These are phyloP conservation scores for Inonotus obliquus DNA, from an alignment of 1,284 basidiomycete species.

Conservation along the genomic window DNA sequence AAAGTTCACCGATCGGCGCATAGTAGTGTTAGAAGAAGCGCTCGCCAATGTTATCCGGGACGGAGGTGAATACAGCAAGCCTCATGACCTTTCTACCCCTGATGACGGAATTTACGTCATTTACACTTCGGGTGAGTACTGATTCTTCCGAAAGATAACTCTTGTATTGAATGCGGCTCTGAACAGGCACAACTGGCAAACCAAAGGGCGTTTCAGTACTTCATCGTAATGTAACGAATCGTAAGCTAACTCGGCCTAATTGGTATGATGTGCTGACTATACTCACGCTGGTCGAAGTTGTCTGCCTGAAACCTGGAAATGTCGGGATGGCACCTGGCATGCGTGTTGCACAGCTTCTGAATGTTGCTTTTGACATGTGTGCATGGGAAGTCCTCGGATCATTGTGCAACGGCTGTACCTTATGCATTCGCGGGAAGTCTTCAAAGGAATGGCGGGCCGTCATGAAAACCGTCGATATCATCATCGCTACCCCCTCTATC, in stretches of 20 bases:
- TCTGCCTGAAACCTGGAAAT: constrained; percentile 50
- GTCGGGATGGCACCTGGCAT: constrained; percentile 49
- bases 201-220: constrained; percentile 57
- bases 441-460: constrained; percentile 52
- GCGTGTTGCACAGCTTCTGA: constrained; percentile 54
- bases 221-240: constrained; percentile 54
- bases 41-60: constrained; percentile 25
- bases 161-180: not conserved
- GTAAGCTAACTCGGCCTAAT: constrained; percentile 30
- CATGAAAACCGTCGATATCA: constrained; percentile 52
- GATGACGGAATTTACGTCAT: constrained; percentile 53
- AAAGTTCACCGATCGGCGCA: constrained; percentile 20
- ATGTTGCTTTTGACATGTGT: constrained; percentile 60
- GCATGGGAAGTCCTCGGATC: constrained; percentile 59
- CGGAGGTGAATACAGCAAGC: constrained; percentile 28
- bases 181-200: constrained; percentile 49
- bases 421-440: constrained; percentile 50
- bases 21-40: constrained; percentile 42
- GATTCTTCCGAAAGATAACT: not conserved
- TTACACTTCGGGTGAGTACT: constrained; percentile 50
- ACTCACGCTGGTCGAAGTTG: constrained; percentile 33
- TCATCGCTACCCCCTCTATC: constrained; percentile 52
- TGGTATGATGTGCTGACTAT: not conserved
- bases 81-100: constrained; percentile 35
- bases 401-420: constrained; percentile 50